Base-by-base conservation (phyloP, 2,329 filamentous ascomycete genomes). In the Apiospora sp. region DNA sequence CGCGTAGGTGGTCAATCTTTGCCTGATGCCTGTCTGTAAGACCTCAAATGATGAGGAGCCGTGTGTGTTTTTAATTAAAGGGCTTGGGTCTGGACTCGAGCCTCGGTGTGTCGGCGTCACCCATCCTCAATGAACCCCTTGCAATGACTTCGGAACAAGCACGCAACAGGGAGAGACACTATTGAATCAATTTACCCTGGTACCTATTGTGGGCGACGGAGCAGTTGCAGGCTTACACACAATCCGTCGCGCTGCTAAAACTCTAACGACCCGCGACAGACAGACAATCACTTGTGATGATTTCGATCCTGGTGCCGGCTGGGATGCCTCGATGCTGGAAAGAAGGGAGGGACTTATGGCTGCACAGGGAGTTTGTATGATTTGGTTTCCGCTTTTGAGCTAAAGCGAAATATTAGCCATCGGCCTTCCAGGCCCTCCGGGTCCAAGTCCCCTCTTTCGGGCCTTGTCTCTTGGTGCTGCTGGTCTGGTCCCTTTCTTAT, bases 1-100 rank as follows among this genome's bases (percentile, higher is more conserved):
- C 79, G 74, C 12, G 75, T 74, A 71, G 71, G 76, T 77, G 75
- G 58, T 75, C 75, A 76, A 79, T 77, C 70, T 46, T 64, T 37
- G 16, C 12, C 58, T 73, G 69, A 77, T 76, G 75, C 74, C 73
- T 73, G 72, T 70, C 71, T 75, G 75, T 79, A 78, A 75, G 74
- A 72, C 74, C 74, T 74, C 75, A 73, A 71, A 72, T 48, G 71
- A 74, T 48, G 71, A 72, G 70, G 49, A 74, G 73, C 72, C 74
- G 75, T 76, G 73, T 74, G 73, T 48, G 34, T 43, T 61, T 74
- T 70, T 75, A 75, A 74, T 75, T 74, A 64, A 74, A 75, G 71
- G 73, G 73, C 70, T 75, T 64, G 58, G 73, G 76, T 68, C 76
- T 77, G 73, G 77, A 77, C 75, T 78, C 73, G 72, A 75, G 73